Base-by-base conservation (phyloP, 805 yeast species). In the Zygotorulaspora chibaensis region DNA sequence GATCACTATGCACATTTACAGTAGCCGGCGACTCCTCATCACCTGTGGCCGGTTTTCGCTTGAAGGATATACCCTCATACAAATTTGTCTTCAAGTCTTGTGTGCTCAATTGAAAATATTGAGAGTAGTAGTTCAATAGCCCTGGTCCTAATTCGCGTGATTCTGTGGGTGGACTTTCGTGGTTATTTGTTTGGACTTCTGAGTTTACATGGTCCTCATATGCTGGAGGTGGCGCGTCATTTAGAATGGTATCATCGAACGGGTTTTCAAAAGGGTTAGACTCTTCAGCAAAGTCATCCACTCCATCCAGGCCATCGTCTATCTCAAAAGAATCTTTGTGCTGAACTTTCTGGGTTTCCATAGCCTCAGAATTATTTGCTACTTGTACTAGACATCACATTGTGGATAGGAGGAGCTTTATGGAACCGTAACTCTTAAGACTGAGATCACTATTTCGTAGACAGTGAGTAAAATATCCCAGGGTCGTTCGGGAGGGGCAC, bases 1-100 rank as follows among this genome's bases (percentile, higher is more conserved):
- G 67, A 58, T 90, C 98, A 33, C 5, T 33, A 2, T 48, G 45
- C 5, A 46, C 83, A 79, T 43, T 52, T 46, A 12, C 25, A 6
- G 20, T 40, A 20, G 16, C 29, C 4, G 18, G n/a, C 6, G 72
- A 71, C 33, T 72, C 72, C 38, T 43, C 50, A 17, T 38, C 31
- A 11, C 47, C 55, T 11, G 26, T 10, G 13, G 27, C 31, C 4
- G 28, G 37, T 23, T 34, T 41, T 2, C 27, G 28, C 10, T 40
- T 45, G 30, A 54, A 50, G 10, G 42, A 43, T 9, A 56, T 13
- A 20, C 54, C 42, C 12, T 44, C 44, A 11, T 37, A 41, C 3
- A 53, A 34, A 17, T 37, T 52, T 11, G 38, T 36, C 35, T 48
- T 55, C 25, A 59, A 46, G 3, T 47, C 51, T 3, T 48, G 39